phyloP scores from a whole-genome alignment of 1,284 basidiomycete species.

The Inonotus obliquus region DNA sequence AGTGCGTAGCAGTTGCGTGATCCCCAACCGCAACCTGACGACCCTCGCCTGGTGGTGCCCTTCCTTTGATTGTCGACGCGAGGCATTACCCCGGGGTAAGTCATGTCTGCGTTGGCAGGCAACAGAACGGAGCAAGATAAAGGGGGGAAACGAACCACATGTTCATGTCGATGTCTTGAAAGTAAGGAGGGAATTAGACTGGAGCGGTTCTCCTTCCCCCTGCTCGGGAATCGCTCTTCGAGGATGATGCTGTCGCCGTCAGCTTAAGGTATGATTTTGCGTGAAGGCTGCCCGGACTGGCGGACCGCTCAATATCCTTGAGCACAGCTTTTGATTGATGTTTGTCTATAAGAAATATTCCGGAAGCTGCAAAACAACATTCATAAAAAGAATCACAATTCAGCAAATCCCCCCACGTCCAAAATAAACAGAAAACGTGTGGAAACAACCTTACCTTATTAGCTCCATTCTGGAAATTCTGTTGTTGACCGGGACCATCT shows the following conservation, averaged over 20 bases:
- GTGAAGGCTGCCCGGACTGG: not conserved
- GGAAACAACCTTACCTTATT: conserved; percentile 70
- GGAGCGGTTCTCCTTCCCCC: too few relatives aligned
- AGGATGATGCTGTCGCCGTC: too few relatives aligned
- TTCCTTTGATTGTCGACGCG: too few relatives aligned
- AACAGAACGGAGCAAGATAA: not conserved
- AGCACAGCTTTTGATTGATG: not conserved
- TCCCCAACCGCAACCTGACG: too few relatives aligned
- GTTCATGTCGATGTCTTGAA: not conserved
- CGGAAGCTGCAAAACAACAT: conserved; percentile 13
- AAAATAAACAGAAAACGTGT: too few relatives aligned
- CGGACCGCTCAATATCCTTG: not conserved
- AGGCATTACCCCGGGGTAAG: too few relatives aligned
- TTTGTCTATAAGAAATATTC: conserved; percentile 17
- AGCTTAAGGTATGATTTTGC: too few relatives aligned
- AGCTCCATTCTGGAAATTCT: conserved; percentile 56
- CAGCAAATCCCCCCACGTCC: conserved; percentile 15
- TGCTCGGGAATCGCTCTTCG: too few relatives aligned
- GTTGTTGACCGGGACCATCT: conserved; percentile 76
- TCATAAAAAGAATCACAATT: not conserved
- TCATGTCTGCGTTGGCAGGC: too few relatives aligned
- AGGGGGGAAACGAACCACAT: not conserved
- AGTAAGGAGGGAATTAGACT: not conserved
- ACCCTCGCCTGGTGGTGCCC: too few relatives aligned
- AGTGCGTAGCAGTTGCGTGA: too few relatives aligned